phyloP scores from a whole-genome alignment of 495 filamentous ascomycete species.

The Hyaloscypha bicolor region DNA sequence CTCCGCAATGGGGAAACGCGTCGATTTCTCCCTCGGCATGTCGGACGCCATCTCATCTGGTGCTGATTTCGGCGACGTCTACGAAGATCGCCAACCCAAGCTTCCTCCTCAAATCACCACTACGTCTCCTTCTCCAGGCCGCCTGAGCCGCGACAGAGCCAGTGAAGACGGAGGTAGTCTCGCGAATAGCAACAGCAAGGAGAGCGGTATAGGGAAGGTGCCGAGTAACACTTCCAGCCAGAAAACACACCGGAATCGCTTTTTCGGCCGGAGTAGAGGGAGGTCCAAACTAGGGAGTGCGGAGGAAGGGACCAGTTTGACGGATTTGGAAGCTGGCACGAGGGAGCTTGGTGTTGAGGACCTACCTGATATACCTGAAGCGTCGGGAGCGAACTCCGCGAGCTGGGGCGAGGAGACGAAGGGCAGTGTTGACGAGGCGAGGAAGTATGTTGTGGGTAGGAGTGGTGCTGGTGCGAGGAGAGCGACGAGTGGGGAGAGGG shows the following conservation, averaged over 20 bases:
- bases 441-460: not conserved
- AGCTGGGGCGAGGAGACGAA: conserved; percentile 13
- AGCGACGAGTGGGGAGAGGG: not conserved
- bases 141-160: not conserved
- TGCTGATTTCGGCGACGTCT: conserved; percentile 71
- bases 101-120: conserved; percentile 22
- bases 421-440: not conserved
- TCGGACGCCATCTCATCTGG: conserved; percentile 52
- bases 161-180: conserved; percentile 14
- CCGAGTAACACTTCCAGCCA: conserved; percentile 22
- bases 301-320: conserved; percentile 33
- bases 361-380: conserved; percentile 43
- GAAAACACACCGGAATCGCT: conserved; percentile 40
- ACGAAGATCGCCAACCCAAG: conserved; percentile 48
- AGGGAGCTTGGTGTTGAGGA: conserved; percentile 20
- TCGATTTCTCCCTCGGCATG: conserved; percentile 79
- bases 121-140: conserved; percentile 13
- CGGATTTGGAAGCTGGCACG: conserved; percentile 40
- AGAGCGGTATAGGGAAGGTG: conserved; percentile 4
- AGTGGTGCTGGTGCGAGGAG: not conserved
- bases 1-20: conserved; percentile 61
- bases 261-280: conserved; percentile 31
- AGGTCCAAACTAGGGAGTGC: conserved; percentile 25
- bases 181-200: conserved; percentile 10
- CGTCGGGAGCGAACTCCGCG: conserved; percentile 13